Conservation (phyloP, 305 asterid genomes). For the Fraxinus dipetala region DNA sequence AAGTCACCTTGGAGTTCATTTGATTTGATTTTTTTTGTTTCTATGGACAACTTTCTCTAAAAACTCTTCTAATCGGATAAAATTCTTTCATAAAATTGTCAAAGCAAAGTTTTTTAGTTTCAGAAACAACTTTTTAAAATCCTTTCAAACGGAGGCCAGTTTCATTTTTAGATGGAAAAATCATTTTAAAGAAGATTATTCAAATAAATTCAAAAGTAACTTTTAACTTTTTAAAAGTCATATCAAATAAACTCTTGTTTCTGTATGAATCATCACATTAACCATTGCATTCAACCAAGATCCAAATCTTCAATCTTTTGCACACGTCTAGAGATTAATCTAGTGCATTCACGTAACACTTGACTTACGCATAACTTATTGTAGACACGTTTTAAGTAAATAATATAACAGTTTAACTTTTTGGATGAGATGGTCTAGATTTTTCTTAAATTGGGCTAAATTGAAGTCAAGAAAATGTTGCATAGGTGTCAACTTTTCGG, state of each 20-base stretch:
- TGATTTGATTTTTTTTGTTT: too few species aligned
- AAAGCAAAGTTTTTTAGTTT: too few species aligned
- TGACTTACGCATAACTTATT: background rate
- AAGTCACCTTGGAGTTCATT: background rate
- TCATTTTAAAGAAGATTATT: too few species aligned
- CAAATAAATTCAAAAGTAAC: too few species aligned
- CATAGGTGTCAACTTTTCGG: slow-evolving; percentile 65
- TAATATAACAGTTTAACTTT: background rate
- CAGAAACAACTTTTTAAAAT: too few species aligned
- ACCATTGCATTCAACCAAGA: background rate
- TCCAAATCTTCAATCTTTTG: background rate
- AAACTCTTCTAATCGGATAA: too few species aligned
- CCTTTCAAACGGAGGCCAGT: too few species aligned
- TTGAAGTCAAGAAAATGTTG: slow-evolving; percentile 46
- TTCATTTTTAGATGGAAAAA: background rate
- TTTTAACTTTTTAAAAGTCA: too few species aligned
- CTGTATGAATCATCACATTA: background rate
- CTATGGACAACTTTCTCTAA: too few species aligned
- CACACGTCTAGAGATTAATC: background rate
- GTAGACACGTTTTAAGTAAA: background rate
- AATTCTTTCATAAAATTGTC: background rate
- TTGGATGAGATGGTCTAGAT: background rate
- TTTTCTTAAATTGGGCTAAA: slow-evolving; percentile 9
- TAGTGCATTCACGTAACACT: background rate
- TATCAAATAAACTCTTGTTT: background rate